Conservation (phyloP, 1,139 yeast genomes). For the Debaryomycetaceae sp. region DNA sequence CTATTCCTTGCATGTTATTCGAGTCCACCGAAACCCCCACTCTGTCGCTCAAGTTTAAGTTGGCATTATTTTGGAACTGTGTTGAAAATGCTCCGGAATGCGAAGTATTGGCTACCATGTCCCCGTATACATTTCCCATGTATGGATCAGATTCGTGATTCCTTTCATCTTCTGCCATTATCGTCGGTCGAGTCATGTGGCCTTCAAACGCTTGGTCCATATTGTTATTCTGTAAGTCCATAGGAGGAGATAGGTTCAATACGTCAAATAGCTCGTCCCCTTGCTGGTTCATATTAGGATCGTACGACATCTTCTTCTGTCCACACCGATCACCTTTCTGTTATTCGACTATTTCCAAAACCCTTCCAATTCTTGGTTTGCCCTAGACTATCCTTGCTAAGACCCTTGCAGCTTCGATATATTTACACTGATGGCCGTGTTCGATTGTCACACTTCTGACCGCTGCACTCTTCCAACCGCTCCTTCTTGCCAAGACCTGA, state of each 20-base stretch:
- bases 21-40: slow-evolving; percentile 8
- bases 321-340: background rate
- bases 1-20: slow-evolving; percentile 7
- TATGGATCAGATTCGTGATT: background rate
- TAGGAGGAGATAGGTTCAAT: slow-evolving; percentile 17
- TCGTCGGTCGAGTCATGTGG: slow-evolving; percentile 1
- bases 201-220: slow-evolving; percentile 1
- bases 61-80: slow-evolving; percentile 8
- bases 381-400: background rate
- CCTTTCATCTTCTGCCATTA: background rate
- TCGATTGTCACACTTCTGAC: background rate
- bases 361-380: background rate
- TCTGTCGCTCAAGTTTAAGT: slow-evolving; percentile 7
- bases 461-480: background rate
- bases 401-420: background rate
- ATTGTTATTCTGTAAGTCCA: background rate
- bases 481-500: background rate
- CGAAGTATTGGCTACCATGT: background rate
- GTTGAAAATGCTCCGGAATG: background rate
- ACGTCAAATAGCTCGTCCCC: slow-evolving; percentile 28
- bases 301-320: background rate
- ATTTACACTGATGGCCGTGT: background rate
- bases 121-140: slow-evolving; percentile 1
- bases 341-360: background rate
- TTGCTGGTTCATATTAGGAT: slow-evolving; percentile 1